Conservation (phyloP, 2,329 filamentous ascomycete genomes). For the Penicillium sp. region DNA sequence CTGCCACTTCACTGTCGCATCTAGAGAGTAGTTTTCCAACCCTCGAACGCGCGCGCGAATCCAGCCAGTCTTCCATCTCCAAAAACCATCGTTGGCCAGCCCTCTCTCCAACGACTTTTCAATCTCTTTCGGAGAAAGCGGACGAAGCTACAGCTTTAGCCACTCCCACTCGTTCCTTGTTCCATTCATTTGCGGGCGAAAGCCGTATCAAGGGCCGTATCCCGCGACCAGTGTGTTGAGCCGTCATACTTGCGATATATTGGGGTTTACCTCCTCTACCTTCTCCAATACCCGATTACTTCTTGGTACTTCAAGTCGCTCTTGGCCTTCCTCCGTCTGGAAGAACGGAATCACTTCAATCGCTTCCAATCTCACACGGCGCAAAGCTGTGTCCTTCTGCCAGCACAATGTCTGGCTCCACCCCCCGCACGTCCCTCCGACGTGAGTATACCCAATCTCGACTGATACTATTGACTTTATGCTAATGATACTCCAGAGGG, state of each 20-base stretch:
- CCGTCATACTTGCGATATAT: background rate
- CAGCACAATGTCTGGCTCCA: slow-evolving; percentile 23
- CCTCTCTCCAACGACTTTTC: background rate
- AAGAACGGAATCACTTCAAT: background rate
- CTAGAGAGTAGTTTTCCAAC: slow-evolving; percentile 12
- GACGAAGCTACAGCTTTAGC: background rate
- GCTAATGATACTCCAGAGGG: slow-evolving; percentile 32
- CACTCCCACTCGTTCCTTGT: background rate
- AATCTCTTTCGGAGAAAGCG: background rate
- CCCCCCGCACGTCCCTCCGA: slow-evolving; percentile 26
- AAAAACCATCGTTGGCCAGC: background rate
- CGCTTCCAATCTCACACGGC: background rate
- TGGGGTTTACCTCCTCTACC: background rate
- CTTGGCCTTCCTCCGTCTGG: background rate
- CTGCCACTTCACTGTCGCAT: slow-evolving; percentile 8
- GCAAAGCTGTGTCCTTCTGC: slow-evolving; percentile 2
- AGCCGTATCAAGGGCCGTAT: slow-evolving; percentile 8
- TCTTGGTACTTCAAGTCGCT: background rate
- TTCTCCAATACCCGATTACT: background rate
- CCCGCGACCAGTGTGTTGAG: background rate
- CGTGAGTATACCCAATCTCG: slow-evolving; percentile 14
- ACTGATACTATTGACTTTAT: background rate
- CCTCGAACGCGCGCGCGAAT: slow-evolving; percentile 22
- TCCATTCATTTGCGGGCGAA: background rate
- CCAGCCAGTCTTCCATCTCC: background rate